A percentile compares a stretch with the other conserved stretches of the same genome.
Evolutionary conservation across 1,284 basidiomycete species (phyloP).

Genomic region (Naganishia cerealis): DNA sequence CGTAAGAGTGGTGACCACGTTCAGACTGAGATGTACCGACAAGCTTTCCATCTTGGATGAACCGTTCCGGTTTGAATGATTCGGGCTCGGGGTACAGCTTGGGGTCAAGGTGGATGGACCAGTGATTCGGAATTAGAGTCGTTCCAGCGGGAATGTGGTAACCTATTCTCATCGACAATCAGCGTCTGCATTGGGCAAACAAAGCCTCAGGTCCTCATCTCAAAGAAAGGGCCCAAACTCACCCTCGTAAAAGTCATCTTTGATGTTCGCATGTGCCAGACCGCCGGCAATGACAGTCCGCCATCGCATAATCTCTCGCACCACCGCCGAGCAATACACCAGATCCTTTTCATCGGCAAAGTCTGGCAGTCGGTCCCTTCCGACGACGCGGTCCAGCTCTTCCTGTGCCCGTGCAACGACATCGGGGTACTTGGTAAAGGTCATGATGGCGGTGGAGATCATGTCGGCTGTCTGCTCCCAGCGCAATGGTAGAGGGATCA

Average conservation of each 20-base stretch:
- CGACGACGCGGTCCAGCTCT: constrained; percentile 47
- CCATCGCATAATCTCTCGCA: constrained; percentile 48
- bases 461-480: constrained; percentile 36
- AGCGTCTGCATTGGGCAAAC: not conserved
- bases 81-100: constrained; percentile 37
- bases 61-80: constrained; percentile 36
- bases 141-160: constrained; percentile 46
- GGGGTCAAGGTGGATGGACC: constrained; percentile 41
- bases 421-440: constrained; percentile 34
- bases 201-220: not conserved
- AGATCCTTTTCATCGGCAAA: constrained; percentile 44
- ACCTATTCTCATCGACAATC: not conserved
- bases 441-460: constrained; percentile 38
- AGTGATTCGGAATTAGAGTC: constrained; percentile 46
- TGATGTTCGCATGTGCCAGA: constrained; percentile 39
- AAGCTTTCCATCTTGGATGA: constrained; percentile 36
- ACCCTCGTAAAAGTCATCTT: constrained; percentile 46
- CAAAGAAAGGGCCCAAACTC: constrained; percentile 30
- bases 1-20: constrained; percentile 42
- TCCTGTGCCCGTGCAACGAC: constrained; percentile 38
- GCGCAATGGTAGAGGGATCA: not conserved
- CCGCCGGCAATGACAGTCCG: constrained; percentile 48
- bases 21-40: constrained; percentile 38
- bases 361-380: constrained; percentile 40
- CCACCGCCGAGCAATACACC: constrained; percentile 43